Evolutionary conservation across 2,329 filamentous ascomycete species (phyloP), one percentile per base, ranked within the genome.

Genomic region (Colletotrichum orbiculare): DNA sequence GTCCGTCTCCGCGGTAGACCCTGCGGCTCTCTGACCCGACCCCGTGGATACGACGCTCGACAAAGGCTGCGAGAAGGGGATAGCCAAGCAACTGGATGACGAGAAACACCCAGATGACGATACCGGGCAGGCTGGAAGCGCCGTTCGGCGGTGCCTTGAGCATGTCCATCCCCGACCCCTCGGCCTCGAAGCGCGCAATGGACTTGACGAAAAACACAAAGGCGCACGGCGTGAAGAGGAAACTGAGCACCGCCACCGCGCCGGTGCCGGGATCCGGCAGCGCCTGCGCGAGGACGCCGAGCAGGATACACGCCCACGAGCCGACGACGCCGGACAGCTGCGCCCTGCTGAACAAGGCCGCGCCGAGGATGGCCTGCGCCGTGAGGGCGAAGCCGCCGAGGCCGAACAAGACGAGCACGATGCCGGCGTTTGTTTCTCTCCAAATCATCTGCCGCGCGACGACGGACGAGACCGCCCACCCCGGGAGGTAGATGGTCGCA

Each of bases 191-290:
- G 45, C 91, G 89, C 9, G 94, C 92, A 75, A 94, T 85, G 67
- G 90, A 85, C 17, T 91, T 88, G 59, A 89, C 83, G 73, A 94
- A 96, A 74, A 90, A 94, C 11, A 95, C 91, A 72, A 93, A 97
- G 69, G 93, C 94, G 82, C 94, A 96, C 0, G 94, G 92, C 0
- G 92, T 87, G 73, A 97, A 97, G 0, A 97, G 76, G 12, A 96
- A 73, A 65, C 91, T 91, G 12, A 97, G 81, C 2, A 92, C 80
- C 4, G 86, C 83, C 3, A 95, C 91, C 1, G 87, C 83, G 1
- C 80, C 87, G 0, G 89, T 91, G 7, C 78, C 81, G 3, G 88
- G 87, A 1, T 82, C 83, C 0, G 85, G 88, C 10, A 92, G 80
- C 6, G 93, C 87, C 76, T 97, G 94, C 0, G 93, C 90, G 15